Conservation (phyloP, 805 yeast genomes). For the Hanseniaspora pseudoguilliermondii region DNA sequence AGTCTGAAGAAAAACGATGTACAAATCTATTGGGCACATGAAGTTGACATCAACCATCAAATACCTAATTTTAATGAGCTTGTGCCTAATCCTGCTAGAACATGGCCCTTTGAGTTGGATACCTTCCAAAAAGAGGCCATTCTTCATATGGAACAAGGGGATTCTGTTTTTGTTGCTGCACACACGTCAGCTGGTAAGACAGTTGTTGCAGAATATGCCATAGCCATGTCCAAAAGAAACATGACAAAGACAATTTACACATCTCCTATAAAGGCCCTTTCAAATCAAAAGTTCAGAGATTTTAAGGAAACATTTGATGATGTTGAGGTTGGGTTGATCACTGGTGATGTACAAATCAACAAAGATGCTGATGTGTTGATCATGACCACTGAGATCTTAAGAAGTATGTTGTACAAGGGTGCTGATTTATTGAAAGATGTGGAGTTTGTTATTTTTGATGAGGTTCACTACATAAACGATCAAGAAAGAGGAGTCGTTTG, state of each 20-base stretch:
- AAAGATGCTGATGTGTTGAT: conserved; percentile 92
- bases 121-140: conserved; percentile 95
- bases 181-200: conserved; percentile 98
- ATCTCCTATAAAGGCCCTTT: conserved; percentile 83
- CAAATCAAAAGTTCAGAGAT: conserved; percentile 83
- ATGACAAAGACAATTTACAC: conserved; percentile 96
- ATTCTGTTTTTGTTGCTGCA: conserved; percentile 96
- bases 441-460: conserved; percentile 94
- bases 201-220: conserved; percentile 95
- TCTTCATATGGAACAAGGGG: conserved; percentile 92
- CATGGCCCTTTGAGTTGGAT: conserved; percentile 91
- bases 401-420: conserved; percentile 92
- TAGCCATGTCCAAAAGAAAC: conserved; percentile 88
- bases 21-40: conserved; percentile 82
- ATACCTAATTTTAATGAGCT: conserved; percentile 75
- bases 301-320: conserved; percentile 69
- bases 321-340: conserved; percentile 56
- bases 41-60: conserved; percentile 70
- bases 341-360: conserved; percentile 96
- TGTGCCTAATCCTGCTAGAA: conserved; percentile 85
- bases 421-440: conserved; percentile 94
- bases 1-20: conserved; percentile 15
- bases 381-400: conserved; percentile 92
- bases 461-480: conserved; percentile 95
- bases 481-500: conserved; percentile 96